Evolutionary conservation across 2,329 filamentous ascomycete species (phyloP).

Genomic region (Ophiosphaerella korrae): DNA sequence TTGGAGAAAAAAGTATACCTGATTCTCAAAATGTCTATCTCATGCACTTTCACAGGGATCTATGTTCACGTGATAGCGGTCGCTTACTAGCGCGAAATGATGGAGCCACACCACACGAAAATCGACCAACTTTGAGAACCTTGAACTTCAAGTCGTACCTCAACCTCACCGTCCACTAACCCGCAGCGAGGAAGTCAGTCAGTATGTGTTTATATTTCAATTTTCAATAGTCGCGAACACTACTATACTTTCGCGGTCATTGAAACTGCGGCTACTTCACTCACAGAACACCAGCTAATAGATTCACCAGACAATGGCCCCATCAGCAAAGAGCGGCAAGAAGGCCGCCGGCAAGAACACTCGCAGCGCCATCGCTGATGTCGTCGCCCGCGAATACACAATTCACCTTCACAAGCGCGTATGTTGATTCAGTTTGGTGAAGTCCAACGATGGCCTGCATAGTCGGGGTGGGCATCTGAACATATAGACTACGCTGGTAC

Average conservation of each 20-base stretch:
- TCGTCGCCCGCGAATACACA: slow-evolving; percentile 99
- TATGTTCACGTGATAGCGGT: slow-evolving; percentile 14
- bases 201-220: slow-evolving; percentile 19
- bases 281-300: slow-evolving; percentile 20
- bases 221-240: no score
- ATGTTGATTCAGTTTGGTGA: slow-evolving; percentile 76
- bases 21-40: background rate
- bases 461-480: slow-evolving; percentile 19
- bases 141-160: slow-evolving; percentile 26
- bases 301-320: slow-evolving; percentile 46
- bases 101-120: slow-evolving; percentile 19
- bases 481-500: slow-evolving; percentile 26
- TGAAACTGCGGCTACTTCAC: no score
- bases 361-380: slow-evolving; percentile 97
- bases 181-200: slow-evolving; percentile 31
- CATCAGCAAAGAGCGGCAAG: slow-evolving; percentile 55
- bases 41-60: background rate
- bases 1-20: slow-evolving; percentile 6
- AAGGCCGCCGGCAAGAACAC: slow-evolving; percentile 69
- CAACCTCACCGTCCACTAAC: slow-evolving; percentile 34
- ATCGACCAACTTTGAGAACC: slow-evolving; percentile 11
- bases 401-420: slow-evolving; percentile 99
- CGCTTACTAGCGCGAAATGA: slow-evolving; percentile 15
- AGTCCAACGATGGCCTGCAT: slow-evolving; percentile 65
- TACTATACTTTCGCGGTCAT: background rate